Evolutionary conservation across 2,329 filamentous ascomycete genomes (phyloP).

Genomic region (Triangularia setosa): DNA sequence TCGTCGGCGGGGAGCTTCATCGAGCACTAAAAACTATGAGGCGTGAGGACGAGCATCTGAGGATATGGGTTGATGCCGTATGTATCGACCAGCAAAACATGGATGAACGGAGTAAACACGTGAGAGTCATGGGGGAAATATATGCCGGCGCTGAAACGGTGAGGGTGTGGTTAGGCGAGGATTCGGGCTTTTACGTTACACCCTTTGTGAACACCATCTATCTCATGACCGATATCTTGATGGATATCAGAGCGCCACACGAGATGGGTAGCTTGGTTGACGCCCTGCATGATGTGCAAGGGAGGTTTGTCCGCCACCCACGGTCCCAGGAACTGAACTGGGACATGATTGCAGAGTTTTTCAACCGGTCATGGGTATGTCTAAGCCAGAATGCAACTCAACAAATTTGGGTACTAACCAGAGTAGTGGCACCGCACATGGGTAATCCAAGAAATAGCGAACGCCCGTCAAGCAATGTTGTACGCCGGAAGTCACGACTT

Average conservation of each 20-base stretch:
- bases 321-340: background rate
- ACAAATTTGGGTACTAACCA: background rate
- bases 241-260: too few relatives aligned
- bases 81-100: background rate
- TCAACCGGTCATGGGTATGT: conserved; percentile 1
- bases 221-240: too few relatives aligned
- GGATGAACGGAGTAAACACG: conserved; percentile 8
- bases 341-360: background rate
- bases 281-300: too few relatives aligned
- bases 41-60: background rate
- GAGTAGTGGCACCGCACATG: conserved; percentile 2
- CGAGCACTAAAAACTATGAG: background rate
- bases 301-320: too few relatives aligned
- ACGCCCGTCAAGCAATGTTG: background rate
- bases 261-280: too few relatives aligned
- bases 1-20: background rate
- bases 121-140: conserved; percentile 4
- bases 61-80: conserved; percentile 9
- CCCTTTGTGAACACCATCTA: too few relatives aligned
- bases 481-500: background rate
- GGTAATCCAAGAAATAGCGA: conserved; percentile 6
- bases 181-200: background rate
- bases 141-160: background rate
- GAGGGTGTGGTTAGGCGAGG: background rate
- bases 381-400: background rate